These are phyloP conservation scores for Penicillium antarcticum DNA, from an alignment of 495 filamentous ascomycete species.

Conservation along the genomic window DNA sequence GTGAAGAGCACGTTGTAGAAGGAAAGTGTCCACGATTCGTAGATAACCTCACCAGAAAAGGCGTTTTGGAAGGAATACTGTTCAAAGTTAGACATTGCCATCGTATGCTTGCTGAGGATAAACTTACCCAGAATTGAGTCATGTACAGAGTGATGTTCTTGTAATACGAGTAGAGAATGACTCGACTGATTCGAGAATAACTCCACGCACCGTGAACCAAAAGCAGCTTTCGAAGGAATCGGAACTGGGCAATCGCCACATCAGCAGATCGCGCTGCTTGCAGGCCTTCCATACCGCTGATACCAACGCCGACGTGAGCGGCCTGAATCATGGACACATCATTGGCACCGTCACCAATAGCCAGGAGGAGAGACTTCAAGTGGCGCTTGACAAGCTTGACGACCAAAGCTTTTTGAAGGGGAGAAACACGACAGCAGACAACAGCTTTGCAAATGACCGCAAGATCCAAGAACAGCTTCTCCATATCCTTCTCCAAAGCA, in stretches of 20 bases:
- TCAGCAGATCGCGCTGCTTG: constrained; percentile 96
- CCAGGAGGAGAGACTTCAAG: constrained; percentile 84
- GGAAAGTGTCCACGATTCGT: constrained; percentile 98
- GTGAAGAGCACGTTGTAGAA: constrained; percentile 99
- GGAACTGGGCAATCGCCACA: constrained; percentile 94
- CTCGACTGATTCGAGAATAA: constrained; percentile 94
- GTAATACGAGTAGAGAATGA: constrained; percentile 98
- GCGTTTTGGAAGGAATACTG: constrained; percentile 97
- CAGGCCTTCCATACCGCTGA: constrained; percentile 97
- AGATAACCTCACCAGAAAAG: constrained; percentile 97
- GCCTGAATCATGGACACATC: constrained; percentile 99
- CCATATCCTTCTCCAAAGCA: constrained; percentile 89
- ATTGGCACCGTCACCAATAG: constrained; percentile 97
- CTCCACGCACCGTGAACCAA: constrained; percentile 97
- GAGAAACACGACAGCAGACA: constrained; percentile 97
- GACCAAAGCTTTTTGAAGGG: constrained; percentile 96
- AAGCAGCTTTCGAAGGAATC: constrained; percentile 90
- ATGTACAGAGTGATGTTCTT: constrained; percentile 99
- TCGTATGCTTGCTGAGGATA: not conserved
- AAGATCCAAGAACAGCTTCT: constrained; percentile 89
- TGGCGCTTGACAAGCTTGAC: constrained; percentile 99
- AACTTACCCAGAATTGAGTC: constrained; percentile 95
- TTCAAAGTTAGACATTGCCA: constrained; percentile 30
- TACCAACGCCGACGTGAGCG: constrained; percentile 96
- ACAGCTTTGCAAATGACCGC: constrained; percentile 97